Base-by-base conservation (phyloP, 192 early-diverging fungal genomes). In the Entomortierella beljakovae region DNA sequence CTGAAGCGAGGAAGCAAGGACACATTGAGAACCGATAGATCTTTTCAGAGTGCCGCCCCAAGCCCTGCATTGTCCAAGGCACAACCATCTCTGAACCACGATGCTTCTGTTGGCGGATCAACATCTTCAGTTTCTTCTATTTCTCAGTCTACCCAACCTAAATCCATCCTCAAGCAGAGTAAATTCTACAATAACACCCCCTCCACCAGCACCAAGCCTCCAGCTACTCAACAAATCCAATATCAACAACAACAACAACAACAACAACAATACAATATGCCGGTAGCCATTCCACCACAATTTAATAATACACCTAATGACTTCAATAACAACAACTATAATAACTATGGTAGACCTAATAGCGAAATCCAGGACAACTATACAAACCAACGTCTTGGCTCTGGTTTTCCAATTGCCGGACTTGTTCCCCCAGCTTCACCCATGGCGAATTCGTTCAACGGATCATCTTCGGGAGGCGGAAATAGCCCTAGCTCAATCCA, bases 1-100 rank as follows among this genome's bases (percentile, higher is more conserved):
- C 62, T 62, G 29, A 56, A 75, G 18, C 64, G 64, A 22, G 64
- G 64, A 20, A 75, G 64, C 59, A 75, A 51, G 37, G 71, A 75
- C 3, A 67, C 58, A 13, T 48, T 75, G 23, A 55, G 26, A 5
- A 53, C 40, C 16, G 29, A 20, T 22, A 54, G 49, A 26, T 60
- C 57, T 16, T 73, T 58, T 29, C 52, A 63, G 55, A 43, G 59
- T 57, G 60, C 29, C 37, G 26, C 60, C n/a, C 13, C 53, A 49
- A 53, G 37, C 28, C 43, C 54, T 25, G 53, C 40, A 20, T 49
- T 18, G 32, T 38, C 54, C n/a, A 29, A 49, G 42, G 58, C 68
- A 70, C 53, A 46, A 46, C 29, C 40, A 29, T 18, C 48, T 32
- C 48, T n/a, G 25, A 49, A 11, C 6, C 63, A 40, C 9, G 33